Evolutionary conservation across 2,329 filamentous ascomycete species (phyloP), one percentile per base, ranked within the genome.

Genomic region (Bisporella sp.): DNA sequence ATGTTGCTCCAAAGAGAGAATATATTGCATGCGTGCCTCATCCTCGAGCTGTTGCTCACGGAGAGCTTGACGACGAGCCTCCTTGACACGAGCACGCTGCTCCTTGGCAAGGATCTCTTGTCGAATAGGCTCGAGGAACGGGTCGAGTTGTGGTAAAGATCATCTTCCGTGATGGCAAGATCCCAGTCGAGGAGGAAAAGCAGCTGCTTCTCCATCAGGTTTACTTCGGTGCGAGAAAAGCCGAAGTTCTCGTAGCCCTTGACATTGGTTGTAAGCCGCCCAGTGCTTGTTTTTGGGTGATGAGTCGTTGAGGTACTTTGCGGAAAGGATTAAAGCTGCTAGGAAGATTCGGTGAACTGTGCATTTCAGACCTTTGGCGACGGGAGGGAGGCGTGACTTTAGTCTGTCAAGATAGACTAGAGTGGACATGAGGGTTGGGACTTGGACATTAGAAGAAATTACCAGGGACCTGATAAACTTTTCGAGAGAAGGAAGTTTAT

Each of bases 271-370:
- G 76, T 97, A 99, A 63, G 84, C 85, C 58, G 93, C 91, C 93
- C 93, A 99, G 78, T 99, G 93, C 83, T 97, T 97, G 81, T 99
- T 99, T 84, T 97, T 97, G 56, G 93, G 93, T 9, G 90, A 96
- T 54, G 90, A 96, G 76, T 97, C 93, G 69, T 99, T 97, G 61
- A 97, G 80, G 70, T 96, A 96, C 83, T 99, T 99, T 62, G 93
- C 92, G 1, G 93, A 84, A 43, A 85, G 76, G 65, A 93, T 93
- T 59, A 92, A 82, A 12, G 87, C 76, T 41, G 89, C 92, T 45
- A 99, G 80, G 73, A 99, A 97, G 77, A 99, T 97, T 63, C 93
- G 87, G 75, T 99, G 93, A 44, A 92, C 89, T 29, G 93, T 97
- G 77, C 93, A 97, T 62, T 87, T 85, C 72, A 97, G 89, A 57